phyloP scores from a whole-genome alignment of 164 flowering plant species.

The Aristolochia californica region DNA sequence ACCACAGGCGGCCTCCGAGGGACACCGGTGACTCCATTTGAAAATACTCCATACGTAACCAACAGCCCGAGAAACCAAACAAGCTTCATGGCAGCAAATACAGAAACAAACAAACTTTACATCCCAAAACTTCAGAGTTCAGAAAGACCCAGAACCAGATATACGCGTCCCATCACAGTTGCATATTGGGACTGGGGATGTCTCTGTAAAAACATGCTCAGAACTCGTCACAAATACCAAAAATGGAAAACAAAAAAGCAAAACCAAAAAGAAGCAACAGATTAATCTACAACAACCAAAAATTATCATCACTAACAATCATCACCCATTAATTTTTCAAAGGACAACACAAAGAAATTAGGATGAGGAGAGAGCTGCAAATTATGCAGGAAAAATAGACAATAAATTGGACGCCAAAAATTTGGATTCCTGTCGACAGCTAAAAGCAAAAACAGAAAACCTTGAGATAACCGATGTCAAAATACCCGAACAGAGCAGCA shows the following conservation, averaged over 20 bases:
- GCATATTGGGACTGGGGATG: neutral
- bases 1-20: slow-evolving; percentile 65
- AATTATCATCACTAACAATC: neutral
- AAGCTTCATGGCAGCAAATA: slow-evolving; percentile 22
- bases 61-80: slow-evolving; percentile 20
- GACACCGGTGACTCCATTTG: slow-evolving; percentile 19
- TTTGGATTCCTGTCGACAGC: too few relatives aligned
- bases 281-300: neutral
- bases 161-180: neutral
- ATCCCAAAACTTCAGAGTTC: neutral
- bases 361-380: too few relatives aligned
- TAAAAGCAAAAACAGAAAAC: too few relatives aligned
- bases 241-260: neutral
- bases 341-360: neutral
- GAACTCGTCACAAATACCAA: too few relatives aligned
- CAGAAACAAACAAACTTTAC: neutral
- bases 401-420: too few relatives aligned
- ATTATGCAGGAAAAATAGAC: too few relatives aligned
- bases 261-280: neutral
- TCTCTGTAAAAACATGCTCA: neutral
- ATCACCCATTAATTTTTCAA: neutral
- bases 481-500: too few relatives aligned
- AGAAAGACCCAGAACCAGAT: neutral
- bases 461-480: too few relatives aligned
- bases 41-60: slow-evolving; percentile 20